Base-by-base conservation (phyloP, 2,329 filamentous ascomycete genomes). In the Cladosporium colombiae region DNA sequence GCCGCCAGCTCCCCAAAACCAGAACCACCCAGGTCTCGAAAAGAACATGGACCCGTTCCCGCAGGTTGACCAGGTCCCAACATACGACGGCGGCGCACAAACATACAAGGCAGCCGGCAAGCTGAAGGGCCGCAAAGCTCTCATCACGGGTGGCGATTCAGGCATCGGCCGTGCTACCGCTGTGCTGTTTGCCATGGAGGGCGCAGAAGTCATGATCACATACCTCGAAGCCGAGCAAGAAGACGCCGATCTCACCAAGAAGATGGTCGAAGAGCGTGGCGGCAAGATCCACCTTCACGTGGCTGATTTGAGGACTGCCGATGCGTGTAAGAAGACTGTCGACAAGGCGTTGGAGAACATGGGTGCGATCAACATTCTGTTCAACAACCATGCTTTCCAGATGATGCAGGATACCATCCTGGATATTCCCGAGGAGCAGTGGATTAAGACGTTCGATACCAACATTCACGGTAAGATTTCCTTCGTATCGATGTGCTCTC, bases 101-200 rank as follows among this genome's bases (percentile, higher is more conserved):
- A 84, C 84, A 57, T 94, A 95, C 80, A 88, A 88, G 74, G 86
- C 90, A 4, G 89, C 91, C 1, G 88, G 87, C 58, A 96, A 95
- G 79, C 85, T 95, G 7, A 78, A 86, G 72, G 91, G 88, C 68
- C 91, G 89, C 78, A 90, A 87, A 66, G 91, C 91, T 8, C 78
- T 95, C 66, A 94, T 95, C 72, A 94, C 91, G 0, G 91, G 91
- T 18, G 91, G 91, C 3, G 91, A 94, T 77, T 89, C 86, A 7
- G 91, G 91, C 1, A 94, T 95, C 69, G 91, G 91, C 7, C 87
- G 90, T 44, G 88, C 91, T 1, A 86, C 89, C 1, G 90, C 91
- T 1, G 84, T 94, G 18, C 82, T 95, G 0, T 95, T 89, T 72
- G 91, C 91, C 46, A 89, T 92, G 84, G 92, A 95, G 77, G 92